Evolutionary conservation across 2,329 filamentous ascomycete species (phyloP), one percentile per base, ranked within the genome.

Genomic region (Aspergillus terreus): DNA sequence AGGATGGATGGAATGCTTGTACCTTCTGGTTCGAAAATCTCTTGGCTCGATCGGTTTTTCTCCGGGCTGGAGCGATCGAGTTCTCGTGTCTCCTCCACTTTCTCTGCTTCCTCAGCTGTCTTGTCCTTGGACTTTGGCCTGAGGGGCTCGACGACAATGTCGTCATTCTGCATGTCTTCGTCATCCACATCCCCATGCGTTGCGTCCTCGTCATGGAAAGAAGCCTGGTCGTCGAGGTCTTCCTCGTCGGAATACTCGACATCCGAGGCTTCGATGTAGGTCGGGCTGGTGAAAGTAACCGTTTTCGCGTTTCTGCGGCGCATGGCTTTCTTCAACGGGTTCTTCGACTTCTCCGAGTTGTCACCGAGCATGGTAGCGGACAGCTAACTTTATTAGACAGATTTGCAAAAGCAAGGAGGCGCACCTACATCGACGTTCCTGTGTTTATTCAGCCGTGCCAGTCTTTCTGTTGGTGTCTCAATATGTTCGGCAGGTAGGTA

Each of bases 401-500:
- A 15, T 36, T 46, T 15, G 4, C n/a, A 7, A 47, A 35, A n/a
- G 49, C 25, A 49, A 38, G 41, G 15, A 52, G 38, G 46, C 23
- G 27, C 44, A 68, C 89, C 58, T 82, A 95, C 91, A 76, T 99
- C 94, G 63, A 97, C 92, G 67, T 99, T 99, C 66, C 94, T 84
- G 73, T 99, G 94, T 74, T 99, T 99, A 73, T 99, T 99, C 58
- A 97, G 75, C 58, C 94, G 85, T 43, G 94, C 94, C 56, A 99
- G 75, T 67, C 94, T 83, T 77, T 99, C 94, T 14, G 92, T 96
- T 2, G 94, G 94, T 7, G 94, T 99, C 71, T 99, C 94, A 59
- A 99, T 99, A 69, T 99, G 94, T 71, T 99, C 94, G 45, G 94
- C 94, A 46, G 94, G 94, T 50, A 99, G 78, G 67, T 99, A 99